These are phyloP conservation scores for Draba incana DNA, from an alignment of 345 rosid species.

Conservation along the genomic window DNA sequence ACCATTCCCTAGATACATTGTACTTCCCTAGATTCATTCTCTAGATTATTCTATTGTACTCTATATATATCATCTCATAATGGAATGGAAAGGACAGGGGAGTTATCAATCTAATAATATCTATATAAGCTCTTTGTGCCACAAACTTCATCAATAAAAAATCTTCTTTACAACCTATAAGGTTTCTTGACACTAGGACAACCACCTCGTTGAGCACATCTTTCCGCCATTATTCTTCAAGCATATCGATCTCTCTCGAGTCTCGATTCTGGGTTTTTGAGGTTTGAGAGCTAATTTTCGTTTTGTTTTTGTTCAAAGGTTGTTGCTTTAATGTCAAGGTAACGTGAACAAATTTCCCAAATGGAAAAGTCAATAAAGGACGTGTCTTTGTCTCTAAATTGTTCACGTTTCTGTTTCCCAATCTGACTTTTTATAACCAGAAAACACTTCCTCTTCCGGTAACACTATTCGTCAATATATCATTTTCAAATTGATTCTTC, in stretches of 20 bases:
- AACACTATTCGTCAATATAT: not conserved
- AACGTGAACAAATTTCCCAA: conserved; percentile 30
- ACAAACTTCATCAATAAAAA: too few species aligned
- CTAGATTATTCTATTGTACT: too few species aligned
- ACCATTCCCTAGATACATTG: too few species aligned
- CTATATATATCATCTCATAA: too few species aligned
- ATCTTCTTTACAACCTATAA: too few species aligned
- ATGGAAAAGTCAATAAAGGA: not conserved
- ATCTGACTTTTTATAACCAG: conserved; percentile 28
- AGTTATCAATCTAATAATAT: too few species aligned
- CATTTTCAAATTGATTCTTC: too few species aligned
- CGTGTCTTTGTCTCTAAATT: conserved; percentile 32
- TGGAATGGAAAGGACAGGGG: too few species aligned
- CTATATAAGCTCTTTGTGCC: too few species aligned
- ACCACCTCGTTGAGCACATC: conserved; percentile 68
- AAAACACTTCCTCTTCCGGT: conserved; percentile 18
- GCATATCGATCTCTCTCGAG: conserved; percentile 16
- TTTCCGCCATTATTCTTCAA: conserved; percentile 45
- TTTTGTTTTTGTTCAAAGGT: conserved; percentile 4
- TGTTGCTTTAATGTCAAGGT: conserved; percentile 49
- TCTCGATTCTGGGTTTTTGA: conserved; percentile 28
- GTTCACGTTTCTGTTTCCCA: conserved; percentile 32
- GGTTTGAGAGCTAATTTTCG: conserved; percentile 4
- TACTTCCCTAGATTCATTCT: too few species aligned
- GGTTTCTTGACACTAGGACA: too few species aligned